Evolutionary conservation across 1,139 yeast genomes (phyloP).

Genomic region (Nakaseomyces nivariensis): DNA sequence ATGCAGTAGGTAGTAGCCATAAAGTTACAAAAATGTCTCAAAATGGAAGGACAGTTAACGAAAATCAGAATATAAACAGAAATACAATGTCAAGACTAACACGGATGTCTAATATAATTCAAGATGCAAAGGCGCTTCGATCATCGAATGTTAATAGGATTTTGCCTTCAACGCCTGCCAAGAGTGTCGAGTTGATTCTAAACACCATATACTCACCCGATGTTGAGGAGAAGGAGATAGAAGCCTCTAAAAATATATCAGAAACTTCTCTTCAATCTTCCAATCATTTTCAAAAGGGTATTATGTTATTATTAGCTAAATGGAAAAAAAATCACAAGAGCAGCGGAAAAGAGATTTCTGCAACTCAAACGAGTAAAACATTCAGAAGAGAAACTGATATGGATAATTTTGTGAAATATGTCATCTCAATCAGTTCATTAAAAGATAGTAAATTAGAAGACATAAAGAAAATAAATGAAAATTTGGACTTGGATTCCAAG

Average conservation of each 20-base stretch:
- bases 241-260: neutral
- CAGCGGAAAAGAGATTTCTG: constrained; percentile 2
- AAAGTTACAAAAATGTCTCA: neutral
- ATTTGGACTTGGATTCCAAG: constrained; percentile 35
- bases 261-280: neutral
- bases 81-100: constrained; percentile 14
- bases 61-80: neutral
- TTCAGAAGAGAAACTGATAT: constrained; percentile 13
- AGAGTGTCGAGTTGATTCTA: constrained; percentile 42
- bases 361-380: neutral
- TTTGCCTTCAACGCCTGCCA: constrained; percentile 61
- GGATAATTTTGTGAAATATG: constrained; percentile 33
- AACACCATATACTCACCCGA: constrained; percentile 20
- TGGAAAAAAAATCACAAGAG: constrained; percentile 25
- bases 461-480: constrained; percentile 15
- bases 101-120: constrained; percentile 26
- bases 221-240: constrained; percentile 1
- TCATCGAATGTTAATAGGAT: constrained; percentile 38
- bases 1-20: neutral
- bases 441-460: constrained; percentile 14
- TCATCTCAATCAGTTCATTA: constrained; percentile 33
- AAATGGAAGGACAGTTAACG: constrained; percentile 7
- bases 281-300: constrained; percentile 13
- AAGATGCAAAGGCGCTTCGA: constrained; percentile 29
- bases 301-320: constrained; percentile 22